A percentile compares a stretch with the other conserved stretches of the same genome.
These are phyloP conservation scores for Umbelopsis isabellina DNA, from an alignment of 192 early-diverging fungal species.

Conservation along the genomic window DNA sequence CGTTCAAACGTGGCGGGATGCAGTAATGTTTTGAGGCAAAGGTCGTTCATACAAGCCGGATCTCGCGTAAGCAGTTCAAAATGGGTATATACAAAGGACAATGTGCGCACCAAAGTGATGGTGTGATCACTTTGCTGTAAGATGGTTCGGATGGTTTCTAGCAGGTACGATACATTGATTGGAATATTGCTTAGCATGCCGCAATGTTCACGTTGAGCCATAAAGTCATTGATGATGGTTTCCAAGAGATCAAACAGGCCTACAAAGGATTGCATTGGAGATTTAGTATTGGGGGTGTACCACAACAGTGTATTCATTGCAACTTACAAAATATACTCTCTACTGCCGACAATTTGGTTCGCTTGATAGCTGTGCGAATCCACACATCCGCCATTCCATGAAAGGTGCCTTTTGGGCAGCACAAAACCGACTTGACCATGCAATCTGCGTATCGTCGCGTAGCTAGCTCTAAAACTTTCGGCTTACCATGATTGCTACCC, in stretches of 20 bases:
- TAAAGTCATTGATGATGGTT: conserved; percentile 40
- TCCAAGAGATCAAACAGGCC: conserved; percentile 53
- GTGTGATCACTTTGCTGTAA: conserved; percentile 51
- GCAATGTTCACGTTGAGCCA: conserved; percentile 17
- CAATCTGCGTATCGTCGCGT: conserved; percentile 51
- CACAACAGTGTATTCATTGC: no score
- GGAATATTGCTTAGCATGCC: conserved; percentile 25
- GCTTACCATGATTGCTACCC: conserved; percentile 42
- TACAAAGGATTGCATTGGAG: no score
- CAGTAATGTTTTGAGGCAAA: conserved; percentile 43
- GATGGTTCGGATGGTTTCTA: conserved; percentile 43
- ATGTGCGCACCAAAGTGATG: conserved; percentile 48
- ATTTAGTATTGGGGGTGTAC: no score
- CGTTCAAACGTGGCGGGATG: conserved; percentile 46
- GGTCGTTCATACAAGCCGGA: conserved; percentile 36
- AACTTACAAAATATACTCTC: conserved; percentile 55
- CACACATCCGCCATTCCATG: conserved; percentile 53
- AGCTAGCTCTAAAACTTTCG: conserved; percentile 51
- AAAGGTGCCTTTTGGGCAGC: conserved; percentile 50
- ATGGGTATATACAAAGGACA: conserved; percentile 54
- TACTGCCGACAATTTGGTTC: conserved; percentile 51
- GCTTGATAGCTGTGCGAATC: conserved; percentile 50
- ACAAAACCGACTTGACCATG: conserved; percentile 40
- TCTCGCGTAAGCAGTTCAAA: conserved; percentile 49
- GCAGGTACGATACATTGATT: conserved; percentile 47